Percentiles rank a stretch among this genome's conserved stretches.
These are phyloP conservation scores for Pichia sp. DNA, from an alignment of 1,139 yeast species.

Conservation along the genomic window DNA sequence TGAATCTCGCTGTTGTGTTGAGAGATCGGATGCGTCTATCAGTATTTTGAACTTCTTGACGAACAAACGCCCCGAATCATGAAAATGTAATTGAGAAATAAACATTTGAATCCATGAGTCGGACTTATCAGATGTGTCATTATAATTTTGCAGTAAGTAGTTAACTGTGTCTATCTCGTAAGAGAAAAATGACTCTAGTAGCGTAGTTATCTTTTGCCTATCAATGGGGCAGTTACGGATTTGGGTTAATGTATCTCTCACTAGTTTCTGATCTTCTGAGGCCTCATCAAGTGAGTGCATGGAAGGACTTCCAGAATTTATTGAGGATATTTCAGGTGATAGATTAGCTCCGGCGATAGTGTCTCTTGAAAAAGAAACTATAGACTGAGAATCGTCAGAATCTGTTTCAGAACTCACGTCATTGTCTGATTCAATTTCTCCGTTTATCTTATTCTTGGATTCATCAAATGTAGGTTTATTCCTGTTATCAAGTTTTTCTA, in stretches of 20 bases:
- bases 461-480: neutral
- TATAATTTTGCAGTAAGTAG: neutral
- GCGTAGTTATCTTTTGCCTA: slow-evolving; percentile 20
- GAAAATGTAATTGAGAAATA: slow-evolving; percentile 19
- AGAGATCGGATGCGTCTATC: neutral
- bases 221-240: slow-evolving; percentile 18
- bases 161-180: neutral
- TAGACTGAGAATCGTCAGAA: neutral
- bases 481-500: neutral
- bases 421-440: neutral
- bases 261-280: neutral
- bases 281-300: neutral
- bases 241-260: slow-evolving; percentile 3
- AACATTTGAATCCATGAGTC: slow-evolving; percentile 18
- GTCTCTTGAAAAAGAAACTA: slow-evolving; percentile 2
- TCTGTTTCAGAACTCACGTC: neutral
- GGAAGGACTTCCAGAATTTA: neutral
- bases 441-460: neutral
- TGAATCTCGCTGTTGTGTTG: neutral
- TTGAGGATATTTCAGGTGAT: neutral
- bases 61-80: slow-evolving; percentile 21
- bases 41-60: neutral
- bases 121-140: neutral
- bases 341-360: neutral
- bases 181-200: slow-evolving; percentile 17